phyloP scores from a whole-genome alignment of 768 basidiomycete species.

The Tylopilus balloui region DNA sequence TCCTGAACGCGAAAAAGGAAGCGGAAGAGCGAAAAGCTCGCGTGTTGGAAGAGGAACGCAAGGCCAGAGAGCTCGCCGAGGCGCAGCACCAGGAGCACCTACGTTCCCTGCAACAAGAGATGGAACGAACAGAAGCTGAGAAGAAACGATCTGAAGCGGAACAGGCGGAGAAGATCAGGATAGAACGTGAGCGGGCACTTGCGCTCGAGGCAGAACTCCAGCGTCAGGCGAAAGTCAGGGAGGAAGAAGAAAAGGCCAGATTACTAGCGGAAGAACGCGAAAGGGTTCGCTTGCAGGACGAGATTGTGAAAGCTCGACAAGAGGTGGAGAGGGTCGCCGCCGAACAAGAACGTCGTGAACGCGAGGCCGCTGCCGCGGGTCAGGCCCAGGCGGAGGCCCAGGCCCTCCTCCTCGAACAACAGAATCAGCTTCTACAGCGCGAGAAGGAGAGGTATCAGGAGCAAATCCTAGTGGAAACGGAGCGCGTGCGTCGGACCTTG shows the following conservation, averaged over 20 bases:
- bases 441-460: constrained; percentile 26
- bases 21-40: constrained; percentile 29
- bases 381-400: constrained; percentile 28
- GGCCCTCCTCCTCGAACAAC: constrained; percentile 20
- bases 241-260: constrained; percentile 26
- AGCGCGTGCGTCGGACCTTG: constrained; percentile 22
- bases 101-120: constrained; percentile 24
- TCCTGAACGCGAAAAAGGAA: constrained; percentile 21
- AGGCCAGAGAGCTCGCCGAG: constrained; percentile 24
- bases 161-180: constrained; percentile 24
- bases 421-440: constrained; percentile 17
- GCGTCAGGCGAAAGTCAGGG: constrained; percentile 20
- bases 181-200: constrained; percentile 29
- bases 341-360: constrained; percentile 25
- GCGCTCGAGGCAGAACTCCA: constrained; percentile 30
- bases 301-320: constrained; percentile 24
- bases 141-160: constrained; percentile 19
- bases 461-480: constrained; percentile 24
- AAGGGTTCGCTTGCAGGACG: constrained; percentile 25
- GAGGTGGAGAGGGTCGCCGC: constrained; percentile 24
- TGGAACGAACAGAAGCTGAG: constrained; percentile 24
- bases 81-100: constrained; percentile 29
- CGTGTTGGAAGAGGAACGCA: constrained; percentile 31
- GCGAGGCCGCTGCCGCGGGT: constrained; percentile 20
- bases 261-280: constrained; percentile 27